Percentiles rank a stretch among this genome's conserved stretches.
These are phyloP conservation scores for Aspergillus spinulosporus DNA, from an alignment of 2,329 filamentous ascomycete species.

Conservation along the genomic window DNA sequence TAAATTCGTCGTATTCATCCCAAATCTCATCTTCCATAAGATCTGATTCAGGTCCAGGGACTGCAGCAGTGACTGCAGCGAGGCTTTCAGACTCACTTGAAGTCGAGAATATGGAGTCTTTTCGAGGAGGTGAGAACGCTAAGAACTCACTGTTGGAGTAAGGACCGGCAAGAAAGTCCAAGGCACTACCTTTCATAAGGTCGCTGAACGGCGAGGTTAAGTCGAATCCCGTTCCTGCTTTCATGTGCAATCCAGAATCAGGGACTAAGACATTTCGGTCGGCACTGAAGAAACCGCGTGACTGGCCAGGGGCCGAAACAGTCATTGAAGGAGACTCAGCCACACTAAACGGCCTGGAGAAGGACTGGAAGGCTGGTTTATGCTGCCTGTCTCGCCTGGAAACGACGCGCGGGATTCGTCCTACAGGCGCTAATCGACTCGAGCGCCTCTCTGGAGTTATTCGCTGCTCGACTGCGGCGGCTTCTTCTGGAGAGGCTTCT, in stretches of 20 bases:
- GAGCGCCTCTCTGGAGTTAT: conserved; percentile 44
- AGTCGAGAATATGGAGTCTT: conserved; percentile 67
- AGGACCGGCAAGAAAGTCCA: conserved; percentile 39
- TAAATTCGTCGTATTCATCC: conserved; percentile 89
- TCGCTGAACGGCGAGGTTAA: conserved; percentile 37
- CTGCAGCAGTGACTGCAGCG: conserved; percentile 64
- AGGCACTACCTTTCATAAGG: conserved; percentile 30
- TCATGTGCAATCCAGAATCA: background rate
- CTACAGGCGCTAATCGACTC: conserved; percentile 75
- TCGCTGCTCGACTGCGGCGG: conserved; percentile 19
- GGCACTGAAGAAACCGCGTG: conserved; percentile 27
- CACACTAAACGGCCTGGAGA: conserved; percentile 75
- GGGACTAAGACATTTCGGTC: conserved; percentile 15
- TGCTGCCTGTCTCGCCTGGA: conserved; percentile 64
- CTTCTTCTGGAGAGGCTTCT: conserved; percentile 30
- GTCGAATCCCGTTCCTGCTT: conserved; percentile 22
- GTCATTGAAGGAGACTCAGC: conserved; percentile 46
- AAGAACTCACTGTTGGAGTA: conserved; percentile 64
- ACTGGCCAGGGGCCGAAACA: conserved; percentile 28
- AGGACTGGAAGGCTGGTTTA: conserved; percentile 72
- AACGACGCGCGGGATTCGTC: conserved; percentile 80
- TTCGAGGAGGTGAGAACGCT: conserved; percentile 68
- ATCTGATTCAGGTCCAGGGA: conserved; percentile 62
- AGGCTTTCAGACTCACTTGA: conserved; percentile 66
- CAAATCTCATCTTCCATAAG: conserved; percentile 83